phyloP scores from a whole-genome alignment of 1,284 basidiomycete species.

The Microbotryum silenes-acaulis region DNA sequence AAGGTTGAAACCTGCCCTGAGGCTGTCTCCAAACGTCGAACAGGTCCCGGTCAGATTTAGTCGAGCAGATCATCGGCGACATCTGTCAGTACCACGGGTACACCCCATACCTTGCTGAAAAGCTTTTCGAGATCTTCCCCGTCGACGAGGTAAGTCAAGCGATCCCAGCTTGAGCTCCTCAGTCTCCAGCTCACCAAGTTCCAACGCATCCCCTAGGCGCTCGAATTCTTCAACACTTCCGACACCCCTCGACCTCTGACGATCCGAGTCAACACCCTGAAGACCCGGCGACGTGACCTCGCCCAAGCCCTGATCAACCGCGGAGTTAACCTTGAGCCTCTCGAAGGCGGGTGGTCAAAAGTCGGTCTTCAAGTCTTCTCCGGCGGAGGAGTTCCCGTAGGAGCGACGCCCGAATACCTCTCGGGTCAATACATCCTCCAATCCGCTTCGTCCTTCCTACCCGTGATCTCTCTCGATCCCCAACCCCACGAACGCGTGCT shows the following conservation, averaged over 20 bases:
- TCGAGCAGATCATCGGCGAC: slow-evolving; percentile 77
- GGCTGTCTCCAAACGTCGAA: slow-evolving; percentile 12
- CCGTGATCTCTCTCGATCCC: slow-evolving; percentile 89
- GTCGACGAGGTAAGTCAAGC: slow-evolving; percentile 65
- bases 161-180: background rate
- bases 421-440: slow-evolving; percentile 99
- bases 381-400: slow-evolving; percentile 90
- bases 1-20: background rate
- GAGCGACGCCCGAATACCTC: slow-evolving; percentile 96
- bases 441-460: slow-evolving; percentile 97
- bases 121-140: slow-evolving; percentile 88
- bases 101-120: slow-evolving; percentile 89
- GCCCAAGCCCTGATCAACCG: slow-evolving; percentile 92
- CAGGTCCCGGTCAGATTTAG: slow-evolving; percentile 80
- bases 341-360: slow-evolving; percentile 92
- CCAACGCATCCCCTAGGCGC: slow-evolving; percentile 52
- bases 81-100: slow-evolving; percentile 96
- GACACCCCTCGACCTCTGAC: slow-evolving; percentile 94
- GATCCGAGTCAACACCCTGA: slow-evolving; percentile 94
- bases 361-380: slow-evolving; percentile 91
- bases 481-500: slow-evolving; percentile 89
- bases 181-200: background rate
- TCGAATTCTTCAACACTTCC: slow-evolving; percentile 98
- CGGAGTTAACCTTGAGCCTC: slow-evolving; percentile 88
- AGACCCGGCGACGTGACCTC: slow-evolving; percentile 85